A percentile compares a stretch with the other conserved stretches of the same genome.
Evolutionary conservation across 768 basidiomycete species (phyloP).

Genomic region (Dacryopinax primogenitus): DNA sequence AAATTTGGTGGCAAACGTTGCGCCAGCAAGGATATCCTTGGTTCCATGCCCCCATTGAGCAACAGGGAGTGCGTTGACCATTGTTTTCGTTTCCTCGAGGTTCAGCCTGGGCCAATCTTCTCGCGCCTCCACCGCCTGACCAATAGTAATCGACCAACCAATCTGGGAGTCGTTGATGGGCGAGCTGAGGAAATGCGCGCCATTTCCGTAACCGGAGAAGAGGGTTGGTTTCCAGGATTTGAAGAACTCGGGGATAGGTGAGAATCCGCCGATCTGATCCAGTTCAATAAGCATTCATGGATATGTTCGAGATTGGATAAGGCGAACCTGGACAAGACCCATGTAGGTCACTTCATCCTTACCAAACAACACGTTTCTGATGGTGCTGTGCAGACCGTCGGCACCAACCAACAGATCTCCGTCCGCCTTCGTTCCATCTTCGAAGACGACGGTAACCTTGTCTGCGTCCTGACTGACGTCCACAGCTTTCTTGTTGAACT

Average conservation of each 20-base stretch:
- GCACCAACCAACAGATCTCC: slow-evolving; percentile 35
- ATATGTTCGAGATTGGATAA: not conserved
- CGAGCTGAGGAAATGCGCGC: slow-evolving; percentile 21
- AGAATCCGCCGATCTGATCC: slow-evolving; percentile 16
- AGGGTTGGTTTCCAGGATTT: slow-evolving; percentile 18
- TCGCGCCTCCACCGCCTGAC: not conserved
- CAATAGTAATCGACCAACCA: not conserved
- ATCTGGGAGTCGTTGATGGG: not conserved
- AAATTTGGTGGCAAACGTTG: slow-evolving; percentile 27
- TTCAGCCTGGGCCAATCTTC: slow-evolving; percentile 35
- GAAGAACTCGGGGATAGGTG: slow-evolving; percentile 20
- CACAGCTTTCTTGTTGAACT: slow-evolving; percentile 28
- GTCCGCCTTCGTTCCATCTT: slow-evolving; percentile 27
- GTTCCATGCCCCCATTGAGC: slow-evolving; percentile 19
- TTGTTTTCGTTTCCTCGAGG: slow-evolving; percentile 24
- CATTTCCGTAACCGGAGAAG: slow-evolving; percentile 30
- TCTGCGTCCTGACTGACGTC: slow-evolving; percentile 25
- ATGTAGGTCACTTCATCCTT: slow-evolving; percentile 28
- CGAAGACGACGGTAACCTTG: slow-evolving; percentile 28
- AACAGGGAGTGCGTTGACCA: slow-evolving; percentile 18
- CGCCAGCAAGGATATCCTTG: slow-evolving; percentile 21
- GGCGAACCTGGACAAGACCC: slow-evolving; percentile 30
- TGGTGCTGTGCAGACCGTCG: slow-evolving; percentile 36
- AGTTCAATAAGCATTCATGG: not conserved
- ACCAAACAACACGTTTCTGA: slow-evolving; percentile 31